Base-by-base conservation (phyloP, 345 rosid species). In the Cochlearia excelsa region DNA sequence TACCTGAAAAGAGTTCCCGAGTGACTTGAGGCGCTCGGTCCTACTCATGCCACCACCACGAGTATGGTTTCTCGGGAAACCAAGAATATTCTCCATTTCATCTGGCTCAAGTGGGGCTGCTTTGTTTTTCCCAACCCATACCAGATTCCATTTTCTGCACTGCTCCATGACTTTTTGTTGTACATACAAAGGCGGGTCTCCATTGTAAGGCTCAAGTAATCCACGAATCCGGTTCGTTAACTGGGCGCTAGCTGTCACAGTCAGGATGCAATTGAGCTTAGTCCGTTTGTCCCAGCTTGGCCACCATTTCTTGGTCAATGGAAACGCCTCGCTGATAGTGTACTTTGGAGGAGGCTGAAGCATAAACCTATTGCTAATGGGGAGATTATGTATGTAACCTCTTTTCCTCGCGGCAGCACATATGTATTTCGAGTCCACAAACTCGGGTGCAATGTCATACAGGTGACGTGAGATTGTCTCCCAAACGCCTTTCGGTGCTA, bases 401-500 rank as follows among this genome's bases (percentile, higher is more conserved):
- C 98, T 77, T 67, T 92, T 92, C 66, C 98, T 82, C 8, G 97
- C 97, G 46, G 97, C 69, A 16, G 94, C 98, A 61, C 97, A 88
- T 40, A 92, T 80, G 23, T 77, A 76, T 28, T 82, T 84, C 0
- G 97, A 92, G 66, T 88, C 98, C 0, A 92, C 97, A 61, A 88
- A 88, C 54, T 92, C 97, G 0, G 98, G 98, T 61, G 76, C 78
- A 45, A 88, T 77, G 3, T 86, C 93, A 35, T 75, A 85, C 26
- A 92, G 41, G 38, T 75, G 81, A 2, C 95, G 65, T 0, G 95
- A 88, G 2, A 92, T 88, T 10, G 86, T 83, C 30, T 75, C 78
- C 98, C 98, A 92, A n/a, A 85, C 97, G 1, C 98, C 98, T 66
- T 76, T 86, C 2, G 98, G 98, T 44, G 98, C 86, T 26, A 86